Evolutionary conservation across 352 stramenopile genomes (phyloP), one percentile per base, ranked within the genome.

Genomic region (Phytophthora pistaciae): DNA sequence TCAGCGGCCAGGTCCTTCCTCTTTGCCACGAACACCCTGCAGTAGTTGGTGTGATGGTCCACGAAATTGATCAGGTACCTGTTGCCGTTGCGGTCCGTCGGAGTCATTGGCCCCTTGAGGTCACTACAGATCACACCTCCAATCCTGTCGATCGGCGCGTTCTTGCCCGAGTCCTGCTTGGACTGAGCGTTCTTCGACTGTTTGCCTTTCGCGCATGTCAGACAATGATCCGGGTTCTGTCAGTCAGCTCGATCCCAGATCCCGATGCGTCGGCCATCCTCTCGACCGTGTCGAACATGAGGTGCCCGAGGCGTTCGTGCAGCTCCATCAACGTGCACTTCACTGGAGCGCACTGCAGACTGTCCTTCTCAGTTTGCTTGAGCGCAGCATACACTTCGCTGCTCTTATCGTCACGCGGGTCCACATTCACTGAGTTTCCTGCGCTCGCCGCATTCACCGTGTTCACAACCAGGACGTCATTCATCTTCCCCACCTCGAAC

Each of bases 71-170:
- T 4, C 21, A 57, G 25, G 14, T 42, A 57, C 40, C 40, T 18
- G 16, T 18, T 48, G 40, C 40, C 40, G 10, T 48, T 14, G 2
- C 40, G 40, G 7, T 38, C 52, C 5, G 13, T 6, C 0, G 50
- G 50, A 13, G 50, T 57, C 50, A 57, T 57, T 6, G 50, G 50
- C 1, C 50, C 50, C 5, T 57, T 57, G 16, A 57, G 33, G n/a
- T 57, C 50, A 11, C 23, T 40, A 6, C 50, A 57, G 0, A 57
- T 57, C 0, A 57, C 50, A 10, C 50, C 50, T 3, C 50, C 50
- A 14, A 57, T 40, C 25, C 50, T 40, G 25, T 57, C 50, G 50
- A 57, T 57, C 11, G 50, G 23, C 5, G 50, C 25, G 23, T 57
- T 11, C 10, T 29, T 33, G 11, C 50, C 25, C 7, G 23, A 40